phyloP scores from a whole-genome alignment of 2,329 filamentous ascomycete species.

The Parastagonospora nodorum region DNA sequence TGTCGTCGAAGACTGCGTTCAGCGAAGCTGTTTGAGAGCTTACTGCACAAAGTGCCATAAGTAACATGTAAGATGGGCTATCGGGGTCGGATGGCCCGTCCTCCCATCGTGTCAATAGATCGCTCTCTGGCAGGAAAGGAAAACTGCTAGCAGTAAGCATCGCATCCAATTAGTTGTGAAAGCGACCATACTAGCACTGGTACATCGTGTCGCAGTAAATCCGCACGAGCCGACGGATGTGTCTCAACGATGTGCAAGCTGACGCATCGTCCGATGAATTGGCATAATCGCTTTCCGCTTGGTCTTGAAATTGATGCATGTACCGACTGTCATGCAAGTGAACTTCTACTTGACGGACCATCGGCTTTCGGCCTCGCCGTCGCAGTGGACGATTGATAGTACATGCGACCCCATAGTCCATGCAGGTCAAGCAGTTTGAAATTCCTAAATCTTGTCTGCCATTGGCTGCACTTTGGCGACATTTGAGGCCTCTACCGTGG shows the following conservation, averaged over 20 bases:
- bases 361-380: neutral
- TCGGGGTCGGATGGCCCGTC: neutral
- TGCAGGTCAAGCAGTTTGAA: neutral
- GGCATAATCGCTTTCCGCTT: neutral
- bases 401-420: neutral
- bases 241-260: neutral
- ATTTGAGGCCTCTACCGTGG: neutral
- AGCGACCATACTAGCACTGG: neutral
- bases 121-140: neutral
- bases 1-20: neutral
- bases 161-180: too few species aligned
- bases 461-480: neutral
- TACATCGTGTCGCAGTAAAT: constrained; percentile 1
- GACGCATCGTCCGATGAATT: neutral
- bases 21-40: neutral
- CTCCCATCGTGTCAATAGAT: neutral
- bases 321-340: neutral
- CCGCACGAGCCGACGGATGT: neutral
- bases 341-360: neutral
- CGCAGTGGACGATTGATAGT: neutral
- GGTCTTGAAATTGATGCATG: neutral
- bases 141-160: too few species aligned
- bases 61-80: neutral
- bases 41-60: constrained; percentile 1
- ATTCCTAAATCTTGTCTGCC: neutral